These are phyloP conservation scores for Dothistroma pini DNA, from an alignment of 2,329 filamentous ascomycete species.

Conservation along the genomic window DNA sequence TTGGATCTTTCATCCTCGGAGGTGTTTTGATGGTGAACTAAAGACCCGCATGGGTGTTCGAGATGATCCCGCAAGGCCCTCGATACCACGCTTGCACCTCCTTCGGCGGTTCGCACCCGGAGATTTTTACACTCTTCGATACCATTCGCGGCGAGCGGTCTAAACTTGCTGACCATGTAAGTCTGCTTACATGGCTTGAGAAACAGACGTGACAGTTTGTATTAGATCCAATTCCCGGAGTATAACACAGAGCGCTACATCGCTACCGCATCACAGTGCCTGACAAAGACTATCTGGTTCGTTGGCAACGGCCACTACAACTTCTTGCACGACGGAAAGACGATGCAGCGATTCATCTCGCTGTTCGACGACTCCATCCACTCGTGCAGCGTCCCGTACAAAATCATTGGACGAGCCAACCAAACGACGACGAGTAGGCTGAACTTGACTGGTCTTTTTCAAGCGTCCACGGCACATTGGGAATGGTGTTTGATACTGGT, in stretches of 20 bases:
- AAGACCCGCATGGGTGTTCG: neutral
- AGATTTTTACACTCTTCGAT: neutral
- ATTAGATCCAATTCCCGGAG: neutral
- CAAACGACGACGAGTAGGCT: too few relatives aligned
- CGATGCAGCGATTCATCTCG: neutral
- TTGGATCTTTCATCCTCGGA: neutral
- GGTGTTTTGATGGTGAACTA: neutral
- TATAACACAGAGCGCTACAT: neutral
- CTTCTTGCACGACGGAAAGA: neutral
- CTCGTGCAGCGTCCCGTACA: neutral
- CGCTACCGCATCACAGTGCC: neutral
- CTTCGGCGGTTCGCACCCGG: neutral
- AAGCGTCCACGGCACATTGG: neutral
- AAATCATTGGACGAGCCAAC: neutral
- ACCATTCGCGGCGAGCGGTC: neutral
- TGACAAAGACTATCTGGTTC: neutral
- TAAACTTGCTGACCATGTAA: neutral
- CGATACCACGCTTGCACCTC: neutral
- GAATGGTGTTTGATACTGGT: neutral
- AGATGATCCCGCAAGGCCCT: neutral
- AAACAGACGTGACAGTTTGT: neutral
- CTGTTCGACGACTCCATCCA: neutral
- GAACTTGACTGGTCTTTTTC: neutral
- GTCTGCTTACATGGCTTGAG: neutral
- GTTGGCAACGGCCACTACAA: neutral